Percentiles rank a stretch among this genome's conserved stretches.
Evolutionary conservation across 1,284 basidiomycete genomes (phyloP).

Genomic region (Fomitopsis schrenkii): DNA sequence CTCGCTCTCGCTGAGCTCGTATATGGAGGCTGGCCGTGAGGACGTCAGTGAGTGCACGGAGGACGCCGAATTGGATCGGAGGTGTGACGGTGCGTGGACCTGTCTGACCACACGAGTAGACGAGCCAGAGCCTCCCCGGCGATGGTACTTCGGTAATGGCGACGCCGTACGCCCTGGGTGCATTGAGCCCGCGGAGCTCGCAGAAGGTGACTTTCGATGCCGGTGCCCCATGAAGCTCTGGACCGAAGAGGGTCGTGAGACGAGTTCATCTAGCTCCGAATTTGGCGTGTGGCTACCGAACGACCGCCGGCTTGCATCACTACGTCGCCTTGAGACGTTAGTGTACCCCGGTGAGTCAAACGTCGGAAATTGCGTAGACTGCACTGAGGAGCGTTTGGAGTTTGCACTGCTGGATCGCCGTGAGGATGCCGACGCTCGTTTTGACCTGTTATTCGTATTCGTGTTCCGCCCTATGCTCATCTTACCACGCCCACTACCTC

Average conservation of each 20-base stretch:
- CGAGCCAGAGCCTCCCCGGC: conserved; percentile 67
- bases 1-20: conserved; percentile 70
- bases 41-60: conserved; percentile 68
- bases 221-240: conserved; percentile 56
- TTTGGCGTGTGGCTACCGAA: conserved; percentile 75
- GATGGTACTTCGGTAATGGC: conserved; percentile 64
- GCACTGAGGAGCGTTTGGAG: conserved; percentile 67
- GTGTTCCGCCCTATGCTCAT: conserved; percentile 23
- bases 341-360: conserved; percentile 49
- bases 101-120: conserved; percentile 76
- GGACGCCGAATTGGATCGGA: conserved; percentile 68
- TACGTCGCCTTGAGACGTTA: conserved; percentile 33
- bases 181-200: conserved; percentile 66
- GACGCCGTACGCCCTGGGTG: conserved; percentile 56
- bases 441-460: conserved; percentile 44
- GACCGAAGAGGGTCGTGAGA: conserved; percentile 72
- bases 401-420: conserved; percentile 80
- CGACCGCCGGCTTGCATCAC: conserved; percentile 53
- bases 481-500: conserved; percentile 36
- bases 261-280: conserved; percentile 69
- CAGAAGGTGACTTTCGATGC: conserved; percentile 72
- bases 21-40: conserved; percentile 70
- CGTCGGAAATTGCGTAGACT: conserved; percentile 56
- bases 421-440: conserved; percentile 66
- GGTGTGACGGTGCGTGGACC: conserved; percentile 43